Base-by-base conservation (phyloP, 2,329 filamentous ascomycete genomes). In the Trichocomaceae sp. region DNA sequence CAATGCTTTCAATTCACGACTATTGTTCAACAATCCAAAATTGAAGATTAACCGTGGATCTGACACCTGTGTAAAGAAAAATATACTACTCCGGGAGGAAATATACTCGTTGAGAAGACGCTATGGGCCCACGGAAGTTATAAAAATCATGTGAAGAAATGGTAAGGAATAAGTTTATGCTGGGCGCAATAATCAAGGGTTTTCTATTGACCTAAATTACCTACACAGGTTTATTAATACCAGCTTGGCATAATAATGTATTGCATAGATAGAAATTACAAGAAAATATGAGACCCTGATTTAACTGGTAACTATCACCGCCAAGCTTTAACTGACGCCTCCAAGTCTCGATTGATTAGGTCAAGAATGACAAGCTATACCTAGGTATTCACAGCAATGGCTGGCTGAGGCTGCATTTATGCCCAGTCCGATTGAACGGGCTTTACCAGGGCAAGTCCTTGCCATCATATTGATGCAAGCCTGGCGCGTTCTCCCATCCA, bases 401-500 rank as follows among this genome's bases (percentile, higher is more conserved):
- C 7, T 26, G 23, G 23, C 23, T 4, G 23, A 26, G 7, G 23
- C 23, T 26, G 23, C 3, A 33, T 33, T 12, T 33, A 10, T 33
- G 8, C 10, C 29, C 29, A 33, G 29, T 10, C 12, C 8, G 2
- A 44, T 2, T 33, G 7, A 33, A 9, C 2, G 7, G 48, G 2
- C 12, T 13, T 56, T 58, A 72, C 70, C 68, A 72, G 5, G 64
- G 63, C 3, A 65, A 31, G 42, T 67, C 64, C 41, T 61, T 57
- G n/a, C 72, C 72, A 60, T 69, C 62, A 57, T 75, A 75, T 49
- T 63, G 58, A 57, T 72, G 69, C 2, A 79, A 60, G 4, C 61
- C 62, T 42, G 58, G 52, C 6, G 55, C 59, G n/a, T 69, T 55
- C 56, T 73, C 66, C 66, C 68, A 73, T 0, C 72, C 72, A 0